phyloP scores from a whole-genome alignment of 352 stramenopile species.

The Globisporangium rhizosaccharum region DNA sequence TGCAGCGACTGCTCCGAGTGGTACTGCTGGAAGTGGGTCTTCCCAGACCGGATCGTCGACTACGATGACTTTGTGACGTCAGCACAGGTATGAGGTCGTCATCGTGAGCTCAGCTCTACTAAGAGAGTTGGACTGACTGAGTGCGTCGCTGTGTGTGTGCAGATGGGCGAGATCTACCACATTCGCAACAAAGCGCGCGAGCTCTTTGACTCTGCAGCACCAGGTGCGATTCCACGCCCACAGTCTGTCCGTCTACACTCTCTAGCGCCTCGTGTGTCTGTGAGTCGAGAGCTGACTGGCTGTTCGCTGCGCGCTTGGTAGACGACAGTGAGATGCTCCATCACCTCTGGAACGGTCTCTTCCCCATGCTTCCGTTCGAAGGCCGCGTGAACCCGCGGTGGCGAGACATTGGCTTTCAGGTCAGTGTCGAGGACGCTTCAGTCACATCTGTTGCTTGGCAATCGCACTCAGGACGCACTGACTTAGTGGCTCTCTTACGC shows the following conservation, averaged over 20 bases:
- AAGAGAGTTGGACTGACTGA: not conserved
- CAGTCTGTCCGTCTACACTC: not conserved
- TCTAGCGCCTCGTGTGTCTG: no score
- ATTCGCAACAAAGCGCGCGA: constrained; percentile 53
- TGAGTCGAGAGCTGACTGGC: not conserved
- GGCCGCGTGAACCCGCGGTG: constrained; percentile 55
- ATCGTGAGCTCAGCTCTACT: not conserved
- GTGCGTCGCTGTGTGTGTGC: not conserved
- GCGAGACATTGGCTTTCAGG: constrained; percentile 65
- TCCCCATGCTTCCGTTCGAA: constrained; percentile 61
- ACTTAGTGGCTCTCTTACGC: not conserved
- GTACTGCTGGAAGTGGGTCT: constrained; percentile 63
- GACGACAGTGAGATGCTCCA: constrained; percentile 60
- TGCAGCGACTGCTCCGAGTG: constrained; percentile 28
- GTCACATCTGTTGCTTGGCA: not conserved
- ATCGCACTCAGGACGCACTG: not conserved
- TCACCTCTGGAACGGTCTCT: constrained; percentile 59
- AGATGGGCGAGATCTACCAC: constrained; percentile 57
- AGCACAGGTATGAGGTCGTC: constrained; percentile 26
- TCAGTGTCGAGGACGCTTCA: constrained; percentile 1
- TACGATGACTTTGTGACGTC: constrained; percentile 66
- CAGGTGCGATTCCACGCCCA: constrained; percentile 14
- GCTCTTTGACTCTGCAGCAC: constrained; percentile 39
- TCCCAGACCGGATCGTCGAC: constrained; percentile 42
- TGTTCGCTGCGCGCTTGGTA: constrained; percentile 3